Percentiles rank a stretch among this genome's conserved stretches.
phyloP scores from a whole-genome alignment of 2,329 filamentous ascomycete genomes.

The Fusarium mundagurra region DNA sequence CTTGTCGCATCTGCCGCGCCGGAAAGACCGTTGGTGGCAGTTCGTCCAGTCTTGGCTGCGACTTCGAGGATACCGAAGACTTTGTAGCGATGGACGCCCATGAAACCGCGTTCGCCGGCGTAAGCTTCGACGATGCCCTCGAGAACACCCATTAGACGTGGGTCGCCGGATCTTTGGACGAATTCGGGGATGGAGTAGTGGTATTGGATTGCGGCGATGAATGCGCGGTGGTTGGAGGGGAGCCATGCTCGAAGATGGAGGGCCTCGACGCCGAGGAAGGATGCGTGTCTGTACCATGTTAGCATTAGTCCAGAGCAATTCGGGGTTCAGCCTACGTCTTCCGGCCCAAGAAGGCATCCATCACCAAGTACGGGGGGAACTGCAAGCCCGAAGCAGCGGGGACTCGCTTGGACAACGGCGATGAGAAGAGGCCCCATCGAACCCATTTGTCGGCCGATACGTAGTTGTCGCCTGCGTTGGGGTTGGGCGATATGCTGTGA shows the following conservation, averaged over 20 bases:
- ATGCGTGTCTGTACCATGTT: constrained; percentile 38
- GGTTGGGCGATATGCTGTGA: constrained; percentile 63
- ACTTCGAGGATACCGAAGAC: constrained; percentile 66
- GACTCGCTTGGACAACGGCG: constrained; percentile 60
- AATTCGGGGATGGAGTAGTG: constrained; percentile 65
- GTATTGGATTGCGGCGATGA: constrained; percentile 65
- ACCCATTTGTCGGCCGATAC: constrained; percentile 60
- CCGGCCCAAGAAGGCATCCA: constrained; percentile 64
- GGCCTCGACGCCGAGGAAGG: constrained; percentile 62
- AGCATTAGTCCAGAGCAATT: constrained; percentile 44
- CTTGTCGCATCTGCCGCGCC: constrained; percentile 51
- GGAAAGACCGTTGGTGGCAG: constrained; percentile 62
- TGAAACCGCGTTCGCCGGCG: constrained; percentile 64
- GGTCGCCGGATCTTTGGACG: constrained; percentile 60
- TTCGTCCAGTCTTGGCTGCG: constrained; percentile 62
- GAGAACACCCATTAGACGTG: constrained; percentile 60
- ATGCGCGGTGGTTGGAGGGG: constrained; percentile 63
- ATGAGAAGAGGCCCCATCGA: constrained; percentile 62
- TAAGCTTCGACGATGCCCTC: constrained; percentile 66
- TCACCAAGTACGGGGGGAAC: constrained; percentile 62
- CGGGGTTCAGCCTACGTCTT: constrained; percentile 44
- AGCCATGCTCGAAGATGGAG: constrained; percentile 64
- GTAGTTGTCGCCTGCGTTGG: constrained; percentile 61
- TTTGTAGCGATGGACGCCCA: constrained; percentile 67
- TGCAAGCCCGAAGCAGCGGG: constrained; percentile 62